These are phyloP conservation scores for Coemansia sp. DNA, from an alignment of 192 early-diverging fungal species.

Conservation along the genomic window DNA sequence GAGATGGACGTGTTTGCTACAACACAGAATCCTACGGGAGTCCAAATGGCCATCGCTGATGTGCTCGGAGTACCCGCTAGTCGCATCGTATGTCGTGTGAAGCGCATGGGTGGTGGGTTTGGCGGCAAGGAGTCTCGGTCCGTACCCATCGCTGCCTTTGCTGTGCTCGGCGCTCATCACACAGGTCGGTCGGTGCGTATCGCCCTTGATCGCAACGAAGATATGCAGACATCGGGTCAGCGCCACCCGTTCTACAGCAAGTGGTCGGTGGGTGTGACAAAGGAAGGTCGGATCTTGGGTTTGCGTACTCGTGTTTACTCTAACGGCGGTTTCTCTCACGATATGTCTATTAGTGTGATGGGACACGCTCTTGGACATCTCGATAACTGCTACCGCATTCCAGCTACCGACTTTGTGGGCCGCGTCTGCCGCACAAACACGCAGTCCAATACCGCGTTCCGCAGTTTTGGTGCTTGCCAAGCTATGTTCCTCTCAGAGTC, in stretches of 20 bases:
- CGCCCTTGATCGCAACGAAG: constrained; percentile 84
- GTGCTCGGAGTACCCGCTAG: constrained; percentile 74
- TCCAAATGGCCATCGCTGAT: constrained; percentile 71
- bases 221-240: constrained; percentile 75
- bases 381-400: constrained; percentile 83
- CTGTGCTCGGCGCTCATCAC: constrained; percentile 75
- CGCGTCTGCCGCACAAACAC: constrained; percentile 81
- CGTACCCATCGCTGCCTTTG: constrained; percentile 63
- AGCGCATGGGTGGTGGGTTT: constrained; percentile 89
- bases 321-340: constrained; percentile 71
- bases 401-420: constrained; percentile 69
- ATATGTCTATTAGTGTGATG: constrained; percentile 69
- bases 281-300: constrained; percentile 68
- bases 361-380: constrained; percentile 75
- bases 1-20: constrained; percentile 81
- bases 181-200: constrained; percentile 69
- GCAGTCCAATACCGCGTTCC: constrained; percentile 86
- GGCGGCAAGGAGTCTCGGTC: constrained; percentile 81
- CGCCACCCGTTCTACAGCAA: constrained; percentile 81
- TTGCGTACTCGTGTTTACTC: constrained; percentile 64
- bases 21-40: constrained; percentile 80
- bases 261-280: constrained; percentile 76
- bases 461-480: constrained; percentile 87
- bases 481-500: constrained; percentile 82
- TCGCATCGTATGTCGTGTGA: constrained; percentile 75